phyloP scores from a whole-genome alignment of 805 yeast species.

The Nakazawaea wyomingensis region DNA sequence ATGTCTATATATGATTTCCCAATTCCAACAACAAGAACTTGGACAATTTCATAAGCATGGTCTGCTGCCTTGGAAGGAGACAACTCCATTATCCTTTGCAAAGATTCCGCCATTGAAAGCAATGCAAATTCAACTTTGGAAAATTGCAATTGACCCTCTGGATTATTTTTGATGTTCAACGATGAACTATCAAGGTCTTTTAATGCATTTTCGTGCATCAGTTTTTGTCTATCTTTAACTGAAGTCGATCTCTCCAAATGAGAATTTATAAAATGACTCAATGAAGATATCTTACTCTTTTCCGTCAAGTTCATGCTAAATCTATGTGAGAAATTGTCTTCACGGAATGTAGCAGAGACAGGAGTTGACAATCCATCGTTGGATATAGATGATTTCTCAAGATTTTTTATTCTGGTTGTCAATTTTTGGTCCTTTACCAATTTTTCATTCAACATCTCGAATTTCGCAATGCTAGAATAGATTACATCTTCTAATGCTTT shows the following conservation, averaged over 20 bases:
- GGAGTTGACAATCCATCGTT: constrained; percentile 12
- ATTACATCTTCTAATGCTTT: constrained; percentile 56
- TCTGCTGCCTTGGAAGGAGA: constrained; percentile 58
- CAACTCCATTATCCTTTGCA: constrained; percentile 72
- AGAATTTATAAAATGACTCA: constrained; percentile 52
- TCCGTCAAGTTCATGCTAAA: constrained; percentile 22
- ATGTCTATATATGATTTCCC: constrained; percentile 72
- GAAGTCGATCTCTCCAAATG: constrained; percentile 41
- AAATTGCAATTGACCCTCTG: constrained; percentile 29
- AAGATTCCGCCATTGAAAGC: constrained; percentile 68
- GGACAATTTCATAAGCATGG: constrained; percentile 60
- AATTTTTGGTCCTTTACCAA: constrained; percentile 30
- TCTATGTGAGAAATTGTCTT: constrained; percentile 24
- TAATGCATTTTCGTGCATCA: constrained; percentile 17
- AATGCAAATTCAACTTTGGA: constrained; percentile 56
- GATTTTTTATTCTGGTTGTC: constrained; percentile 22
- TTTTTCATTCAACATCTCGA: constrained; percentile 34
- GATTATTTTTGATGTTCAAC: constrained; percentile 4
- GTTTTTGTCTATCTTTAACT: constrained; percentile 20
- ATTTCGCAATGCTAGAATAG: constrained; percentile 38
- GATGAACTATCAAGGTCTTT: constrained; percentile 12
- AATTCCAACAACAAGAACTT: constrained; percentile 59
- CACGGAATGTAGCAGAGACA: constrained; percentile 1
- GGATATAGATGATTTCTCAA: constrained; percentile 17
- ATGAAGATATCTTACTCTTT: constrained; percentile 43